Base-by-base conservation (phyloP, 2,329 filamentous ascomycete genomes). In the Apiospora pterosperma region DNA sequence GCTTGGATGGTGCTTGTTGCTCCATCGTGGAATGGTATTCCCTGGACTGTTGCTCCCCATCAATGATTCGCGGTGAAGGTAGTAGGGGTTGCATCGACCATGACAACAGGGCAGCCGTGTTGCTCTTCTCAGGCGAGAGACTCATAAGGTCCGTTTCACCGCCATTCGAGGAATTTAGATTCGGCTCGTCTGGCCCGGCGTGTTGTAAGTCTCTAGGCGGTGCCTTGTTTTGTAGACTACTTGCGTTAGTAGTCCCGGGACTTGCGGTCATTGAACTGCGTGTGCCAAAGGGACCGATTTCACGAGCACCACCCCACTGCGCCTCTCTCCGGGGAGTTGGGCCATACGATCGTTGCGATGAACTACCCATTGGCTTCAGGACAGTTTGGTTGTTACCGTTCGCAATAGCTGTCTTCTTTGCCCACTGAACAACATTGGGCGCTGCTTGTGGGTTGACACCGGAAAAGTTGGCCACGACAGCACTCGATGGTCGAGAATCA, bases 221-320 rank as follows among this genome's bases (percentile, higher is more conserved):
- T 31, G 59, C 36, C 23, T 44, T 39, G 2, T n/a, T 34, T 23
- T 34, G 23, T 12, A 19, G 44, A 31, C 52, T 64, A n/a, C 38
- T 48, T 21, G 62, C 62, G 12, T 61, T 61, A 8, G 62, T 48
- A 2, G 58, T 64, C 36, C 36, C 12, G 16, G 62, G 62, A 52
- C 55, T 64, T 41, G 62, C 36, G n/a, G 52, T 38, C 58, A 61
- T 48, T 28, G 52, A 60, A 10, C 62, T 64, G 23, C 21, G 36
- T 3, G 59, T 25, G 21, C 12, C 34, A 6, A 39, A 38, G 8
- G 36, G 36, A 3, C 31, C 38, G 34, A 25, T 41, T 11, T 25
- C n/a, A 16, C 14, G 38, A 41, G 21, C 59, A 38, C 8, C 36
- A 41, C 36, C 21, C 21, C 21, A 25, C 14, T 36, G 36, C 23